phyloP scores from a whole-genome alignment of 371 early-diverging fungal genomes.

The Rhizopus microsporus region DNA sequence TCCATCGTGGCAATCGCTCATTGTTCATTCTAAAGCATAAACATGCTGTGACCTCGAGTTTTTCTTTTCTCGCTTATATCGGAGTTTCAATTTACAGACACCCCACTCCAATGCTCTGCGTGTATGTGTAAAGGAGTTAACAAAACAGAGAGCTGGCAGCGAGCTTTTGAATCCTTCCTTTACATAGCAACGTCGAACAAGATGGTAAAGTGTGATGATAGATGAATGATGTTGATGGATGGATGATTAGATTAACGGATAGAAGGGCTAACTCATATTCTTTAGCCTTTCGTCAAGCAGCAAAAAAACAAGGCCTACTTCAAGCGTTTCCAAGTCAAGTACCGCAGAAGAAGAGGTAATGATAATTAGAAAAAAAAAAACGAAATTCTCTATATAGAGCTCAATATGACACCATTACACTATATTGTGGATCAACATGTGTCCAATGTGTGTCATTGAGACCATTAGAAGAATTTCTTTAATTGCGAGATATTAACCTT shows the following conservation, averaged over 20 bases:
- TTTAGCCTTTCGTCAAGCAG: constrained; percentile 56
- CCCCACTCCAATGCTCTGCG: too few species aligned
- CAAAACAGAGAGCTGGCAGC: background rate
- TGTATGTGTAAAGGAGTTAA: too few species aligned
- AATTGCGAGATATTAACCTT: too few species aligned
- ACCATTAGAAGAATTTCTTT: background rate
- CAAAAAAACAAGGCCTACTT: constrained; percentile 97
- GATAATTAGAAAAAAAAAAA: background rate
- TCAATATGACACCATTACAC: too few species aligned
- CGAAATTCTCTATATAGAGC: too few species aligned
- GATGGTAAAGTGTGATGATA: background rate
- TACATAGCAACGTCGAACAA: constrained; percentile 34
- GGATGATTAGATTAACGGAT: constrained; percentile 12
- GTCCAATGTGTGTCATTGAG: background rate
- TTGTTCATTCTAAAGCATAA: constrained; percentile 3
- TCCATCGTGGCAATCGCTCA: constrained; percentile 13
- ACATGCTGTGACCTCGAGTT: background rate
- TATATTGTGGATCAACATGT: background rate
- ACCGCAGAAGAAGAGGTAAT: constrained; percentile 91
- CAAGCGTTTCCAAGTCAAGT: constrained; percentile 97
- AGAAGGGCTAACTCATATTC: background rate
- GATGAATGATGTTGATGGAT: constrained; percentile 7
- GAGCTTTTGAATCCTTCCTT: constrained; percentile 24
- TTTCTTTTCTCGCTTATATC: background rate
- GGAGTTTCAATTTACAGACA: too few species aligned